Conservation (phyloP, 495 filamentous ascomycete species). For the Xylaria grammica region DNA sequence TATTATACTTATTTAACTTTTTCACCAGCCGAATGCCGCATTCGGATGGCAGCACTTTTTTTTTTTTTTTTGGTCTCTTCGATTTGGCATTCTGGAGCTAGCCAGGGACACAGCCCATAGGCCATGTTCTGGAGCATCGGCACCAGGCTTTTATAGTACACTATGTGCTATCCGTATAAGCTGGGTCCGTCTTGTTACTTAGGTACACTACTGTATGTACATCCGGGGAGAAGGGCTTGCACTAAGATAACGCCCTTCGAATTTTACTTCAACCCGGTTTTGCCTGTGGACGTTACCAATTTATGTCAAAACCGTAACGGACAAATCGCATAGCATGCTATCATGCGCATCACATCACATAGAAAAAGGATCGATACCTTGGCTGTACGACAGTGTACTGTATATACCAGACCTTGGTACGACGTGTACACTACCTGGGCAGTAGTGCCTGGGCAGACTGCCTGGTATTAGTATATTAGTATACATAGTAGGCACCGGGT, state of each 20-base stretch:
- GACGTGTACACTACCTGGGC: neutral
- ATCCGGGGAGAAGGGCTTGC: too few species aligned
- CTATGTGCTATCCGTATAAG: too few species aligned
- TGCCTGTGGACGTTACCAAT: too few species aligned
- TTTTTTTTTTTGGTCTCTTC: neutral
- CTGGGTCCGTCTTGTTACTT: too few species aligned
- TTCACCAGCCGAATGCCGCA: neutral
- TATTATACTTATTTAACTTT: constrained; percentile 2
- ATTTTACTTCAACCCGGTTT: too few species aligned
- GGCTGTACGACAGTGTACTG: neutral
- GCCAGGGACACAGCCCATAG: neutral
- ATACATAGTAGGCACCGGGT: too few species aligned
- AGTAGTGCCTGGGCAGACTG: neutral
- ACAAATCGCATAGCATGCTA: neutral
- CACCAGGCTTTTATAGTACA: neutral
- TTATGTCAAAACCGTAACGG: neutral
- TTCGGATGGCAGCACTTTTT: neutral
- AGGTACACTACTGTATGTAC: too few species aligned
- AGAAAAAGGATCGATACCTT: too few species aligned
- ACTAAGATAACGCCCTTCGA: too few species aligned
- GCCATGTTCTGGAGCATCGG: neutral
- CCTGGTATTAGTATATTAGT: too few species aligned
- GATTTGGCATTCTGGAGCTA: neutral
- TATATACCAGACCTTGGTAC: neutral
- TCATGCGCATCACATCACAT: neutral